Conservation (phyloP, 164 flowering plant genomes). For the Umbilicus rupestris region DNA sequence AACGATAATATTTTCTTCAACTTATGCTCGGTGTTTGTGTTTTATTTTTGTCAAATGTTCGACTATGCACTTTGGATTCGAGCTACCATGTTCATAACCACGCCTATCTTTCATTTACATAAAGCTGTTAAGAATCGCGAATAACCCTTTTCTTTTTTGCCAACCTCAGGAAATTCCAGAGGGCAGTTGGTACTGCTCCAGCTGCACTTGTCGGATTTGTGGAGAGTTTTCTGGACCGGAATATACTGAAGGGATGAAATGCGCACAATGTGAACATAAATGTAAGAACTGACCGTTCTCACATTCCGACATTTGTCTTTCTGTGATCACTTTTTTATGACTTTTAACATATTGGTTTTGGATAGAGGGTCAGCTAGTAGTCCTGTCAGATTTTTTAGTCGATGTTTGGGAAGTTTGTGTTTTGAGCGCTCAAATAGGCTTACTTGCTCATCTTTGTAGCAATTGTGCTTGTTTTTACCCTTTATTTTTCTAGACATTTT, state of each 20-base stretch:
- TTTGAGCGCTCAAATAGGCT: no score
- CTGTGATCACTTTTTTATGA: no score
- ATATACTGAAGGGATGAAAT: constrained; percentile 28
- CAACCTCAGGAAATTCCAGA: constrained; percentile 70
- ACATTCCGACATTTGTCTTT: no score
- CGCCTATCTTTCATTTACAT: background rate
- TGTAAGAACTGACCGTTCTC: constrained; percentile 29
- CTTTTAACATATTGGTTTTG: no score
- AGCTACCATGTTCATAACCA: background rate
- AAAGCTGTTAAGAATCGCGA: background rate
- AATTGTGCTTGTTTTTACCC: no score
- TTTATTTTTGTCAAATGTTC: background rate
- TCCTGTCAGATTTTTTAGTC: no score
- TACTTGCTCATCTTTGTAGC: no score
- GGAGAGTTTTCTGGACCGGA: constrained; percentile 53
- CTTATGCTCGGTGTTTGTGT: background rate
- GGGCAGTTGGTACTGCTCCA: constrained; percentile 81
- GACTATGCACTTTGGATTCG: background rate
- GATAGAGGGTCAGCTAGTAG: no score
- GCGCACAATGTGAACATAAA: constrained; percentile 77
- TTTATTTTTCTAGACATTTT: no score
- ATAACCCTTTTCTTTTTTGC: constrained; percentile 8
- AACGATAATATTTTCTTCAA: background rate
- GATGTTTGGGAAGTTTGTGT: no score
- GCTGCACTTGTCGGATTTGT: constrained; percentile 70